A percentile compares a stretch with the other conserved stretches of the same genome.
These are phyloP conservation scores for Kodamaea leandrae DNA, from an alignment of 805 yeast species.

Conservation along the genomic window DNA sequence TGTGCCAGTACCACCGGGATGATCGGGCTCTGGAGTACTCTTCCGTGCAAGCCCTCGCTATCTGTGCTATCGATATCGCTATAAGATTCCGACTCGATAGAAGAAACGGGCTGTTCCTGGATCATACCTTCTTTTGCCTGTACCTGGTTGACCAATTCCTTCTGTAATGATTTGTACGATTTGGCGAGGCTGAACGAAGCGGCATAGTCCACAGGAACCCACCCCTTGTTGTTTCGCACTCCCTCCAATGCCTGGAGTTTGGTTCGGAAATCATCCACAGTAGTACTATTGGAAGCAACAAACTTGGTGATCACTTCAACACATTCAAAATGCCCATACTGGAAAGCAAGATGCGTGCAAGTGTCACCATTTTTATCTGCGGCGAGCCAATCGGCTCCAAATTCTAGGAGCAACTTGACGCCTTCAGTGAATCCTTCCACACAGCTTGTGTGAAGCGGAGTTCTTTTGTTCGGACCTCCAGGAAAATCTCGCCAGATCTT, in stretches of 20 bases:
- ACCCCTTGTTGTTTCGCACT: slow-evolving; percentile 54
- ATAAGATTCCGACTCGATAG: too few relatives aligned
- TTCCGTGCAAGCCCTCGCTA: too few relatives aligned
- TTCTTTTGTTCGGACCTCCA: slow-evolving; percentile 43
- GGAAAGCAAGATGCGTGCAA: slow-evolving; percentile 46
- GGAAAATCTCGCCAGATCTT: slow-evolving; percentile 54
- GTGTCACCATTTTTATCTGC: slow-evolving; percentile 35
- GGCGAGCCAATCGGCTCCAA: slow-evolving; percentile 55
- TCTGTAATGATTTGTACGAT: slow-evolving; percentile 25
- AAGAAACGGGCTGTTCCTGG: too few relatives aligned
- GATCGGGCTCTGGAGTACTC: background rate
- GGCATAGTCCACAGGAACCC: slow-evolving; percentile 41
- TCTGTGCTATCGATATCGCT: too few relatives aligned
- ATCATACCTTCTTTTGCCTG: too few relatives aligned
- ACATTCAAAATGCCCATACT: slow-evolving; percentile 61
- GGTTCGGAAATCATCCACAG: slow-evolving; percentile 20
- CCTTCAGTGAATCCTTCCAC: slow-evolving; percentile 59
- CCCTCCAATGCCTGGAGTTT: slow-evolving; percentile 50
- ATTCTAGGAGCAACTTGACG: slow-evolving; percentile 59
- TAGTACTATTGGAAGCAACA: slow-evolving; percentile 10
- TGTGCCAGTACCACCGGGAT: background rate
- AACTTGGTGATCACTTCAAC: slow-evolving; percentile 24
- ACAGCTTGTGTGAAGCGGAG: slow-evolving; percentile 71
- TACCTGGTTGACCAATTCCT: slow-evolving; percentile 19
- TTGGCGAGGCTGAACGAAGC: slow-evolving; percentile 26